Percentiles rank a stretch among this genome's conserved stretches.
Conservation (phyloP, 2,329 filamentous ascomycete species). For the Aspergillus costaricaensis region DNA sequence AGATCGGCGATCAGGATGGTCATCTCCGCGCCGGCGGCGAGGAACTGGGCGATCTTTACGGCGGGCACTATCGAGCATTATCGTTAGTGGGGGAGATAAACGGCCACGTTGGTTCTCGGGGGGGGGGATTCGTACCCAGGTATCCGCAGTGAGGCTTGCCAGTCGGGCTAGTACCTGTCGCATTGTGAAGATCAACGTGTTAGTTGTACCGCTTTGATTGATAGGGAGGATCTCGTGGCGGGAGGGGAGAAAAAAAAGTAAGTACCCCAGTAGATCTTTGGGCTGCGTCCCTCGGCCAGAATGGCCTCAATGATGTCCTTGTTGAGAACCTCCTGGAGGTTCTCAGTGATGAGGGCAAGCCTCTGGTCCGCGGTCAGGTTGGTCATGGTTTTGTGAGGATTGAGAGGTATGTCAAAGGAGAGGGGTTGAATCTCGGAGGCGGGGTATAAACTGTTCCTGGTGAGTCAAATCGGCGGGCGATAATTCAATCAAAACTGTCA, state of each 20-base stretch:
- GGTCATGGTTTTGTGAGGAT: not conserved
- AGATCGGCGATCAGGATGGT: slow-evolving; percentile 71
- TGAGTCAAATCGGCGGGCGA: not conserved
- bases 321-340: slow-evolving; percentile 80
- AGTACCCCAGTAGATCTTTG: slow-evolving; percentile 38
- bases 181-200: not conserved
- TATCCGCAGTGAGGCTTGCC: slow-evolving; percentile 89
- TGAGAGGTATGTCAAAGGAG: not conserved
- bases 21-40: slow-evolving; percentile 80
- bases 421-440: not conserved
- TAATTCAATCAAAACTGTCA: not conserved
- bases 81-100: slow-evolving; percentile 10
- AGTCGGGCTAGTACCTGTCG: slow-evolving; percentile 68
- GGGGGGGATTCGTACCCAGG: slow-evolving; percentile 48
- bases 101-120: not conserved
- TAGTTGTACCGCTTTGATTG: not conserved
- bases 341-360: slow-evolving; percentile 68
- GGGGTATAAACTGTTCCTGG: not conserved
- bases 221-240: not conserved
- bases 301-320: slow-evolving; percentile 52
- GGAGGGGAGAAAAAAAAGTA: not conserved
- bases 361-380: not conserved
- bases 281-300: slow-evolving; percentile 32
- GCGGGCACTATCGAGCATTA: slow-evolving; percentile 57
- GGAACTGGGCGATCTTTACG: slow-evolving; percentile 86